These are phyloP conservation scores for Mangifera indica DNA, from an alignment of 345 rosid species.

Conservation along the genomic window DNA sequence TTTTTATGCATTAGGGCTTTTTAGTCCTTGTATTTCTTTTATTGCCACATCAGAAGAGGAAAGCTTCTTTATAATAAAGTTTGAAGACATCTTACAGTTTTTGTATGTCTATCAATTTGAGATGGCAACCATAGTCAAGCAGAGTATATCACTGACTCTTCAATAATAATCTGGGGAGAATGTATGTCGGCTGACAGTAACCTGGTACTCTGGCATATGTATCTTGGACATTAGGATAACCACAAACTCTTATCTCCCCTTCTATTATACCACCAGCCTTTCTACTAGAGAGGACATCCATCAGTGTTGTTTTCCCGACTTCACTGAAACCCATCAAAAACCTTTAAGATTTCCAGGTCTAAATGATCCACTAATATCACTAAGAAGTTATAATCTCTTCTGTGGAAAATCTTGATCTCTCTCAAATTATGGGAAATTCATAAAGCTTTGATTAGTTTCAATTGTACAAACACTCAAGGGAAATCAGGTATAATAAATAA, in stretches of 20 bases:
- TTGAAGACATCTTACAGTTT: slow-evolving; percentile 37
- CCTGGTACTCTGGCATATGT: slow-evolving; percentile 44
- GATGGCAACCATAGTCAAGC: slow-evolving; percentile 42
- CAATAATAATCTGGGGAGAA: slow-evolving; percentile 43
- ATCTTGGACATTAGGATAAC: slow-evolving; percentile 46
- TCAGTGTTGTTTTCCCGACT: slow-evolving; percentile 49
- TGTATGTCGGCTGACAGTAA: slow-evolving; percentile 50
- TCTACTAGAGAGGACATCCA: slow-evolving; percentile 58
- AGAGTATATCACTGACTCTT: slow-evolving; percentile 43
- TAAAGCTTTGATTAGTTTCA: neutral
- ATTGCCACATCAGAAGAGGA: no score
- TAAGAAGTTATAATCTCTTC: slow-evolving; percentile 36
- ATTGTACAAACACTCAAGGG: neutral
- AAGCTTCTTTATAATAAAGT: no score
- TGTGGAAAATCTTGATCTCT: slow-evolving; percentile 32
- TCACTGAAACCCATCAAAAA: slow-evolving; percentile 50
- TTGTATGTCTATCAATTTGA: slow-evolving; percentile 26
- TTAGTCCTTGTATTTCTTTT: no score
- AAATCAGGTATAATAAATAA: neutral
- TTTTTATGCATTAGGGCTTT: no score
- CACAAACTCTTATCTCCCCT: slow-evolving; percentile 42
- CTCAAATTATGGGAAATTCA: slow-evolving; percentile 26
- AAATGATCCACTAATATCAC: slow-evolving; percentile 40
- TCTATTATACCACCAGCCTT: slow-evolving; percentile 43
- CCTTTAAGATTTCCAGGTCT: slow-evolving; percentile 48